Evolutionary conservation across 768 basidiomycete genomes (phyloP).

Genomic region (Tricholoma matsutake): DNA sequence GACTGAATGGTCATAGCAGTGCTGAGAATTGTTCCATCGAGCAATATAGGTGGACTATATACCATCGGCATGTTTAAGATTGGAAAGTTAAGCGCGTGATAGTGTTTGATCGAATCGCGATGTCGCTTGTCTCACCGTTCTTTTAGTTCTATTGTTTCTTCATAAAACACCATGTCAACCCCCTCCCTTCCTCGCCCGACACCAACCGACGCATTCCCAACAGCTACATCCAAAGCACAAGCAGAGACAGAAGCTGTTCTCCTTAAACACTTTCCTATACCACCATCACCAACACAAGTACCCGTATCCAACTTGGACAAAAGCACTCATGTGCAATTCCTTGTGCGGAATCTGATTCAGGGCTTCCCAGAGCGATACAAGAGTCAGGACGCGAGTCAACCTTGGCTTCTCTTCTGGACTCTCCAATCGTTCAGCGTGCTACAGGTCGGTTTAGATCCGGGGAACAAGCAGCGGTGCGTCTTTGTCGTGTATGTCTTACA

Average conservation of each 20-base stretch:
- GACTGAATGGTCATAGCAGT: no score
- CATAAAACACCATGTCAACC: constrained; percentile 14
- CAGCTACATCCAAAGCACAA: constrained; percentile 61
- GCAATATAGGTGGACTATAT: no score
- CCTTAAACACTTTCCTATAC: constrained; percentile 46
- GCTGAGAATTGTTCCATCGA: no score
- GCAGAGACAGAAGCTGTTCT: constrained; percentile 65
- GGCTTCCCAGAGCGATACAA: constrained; percentile 78
- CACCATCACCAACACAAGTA: background rate
- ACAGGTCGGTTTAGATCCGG: constrained; percentile 75
- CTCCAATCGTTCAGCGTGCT: constrained; percentile 79
- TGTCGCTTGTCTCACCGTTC: background rate
- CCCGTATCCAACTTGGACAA: constrained; percentile 44
- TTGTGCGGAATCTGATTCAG: constrained; percentile 68
- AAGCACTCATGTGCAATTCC: constrained; percentile 70
- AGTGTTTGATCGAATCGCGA: no score
- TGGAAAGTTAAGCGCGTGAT: no score
- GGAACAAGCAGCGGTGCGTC: constrained; percentile 69
- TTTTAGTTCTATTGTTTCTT: constrained; percentile 6
- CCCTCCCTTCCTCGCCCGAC: constrained; percentile 22
- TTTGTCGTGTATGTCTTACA: constrained; percentile 2
- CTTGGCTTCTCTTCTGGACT: constrained; percentile 95
- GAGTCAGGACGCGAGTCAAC: constrained; percentile 90
- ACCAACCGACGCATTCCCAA: constrained; percentile 58
- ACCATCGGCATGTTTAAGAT: no score